phyloP scores from a whole-genome alignment of 495 filamentous ascomycete species.

The Peziza echinospora region DNA sequence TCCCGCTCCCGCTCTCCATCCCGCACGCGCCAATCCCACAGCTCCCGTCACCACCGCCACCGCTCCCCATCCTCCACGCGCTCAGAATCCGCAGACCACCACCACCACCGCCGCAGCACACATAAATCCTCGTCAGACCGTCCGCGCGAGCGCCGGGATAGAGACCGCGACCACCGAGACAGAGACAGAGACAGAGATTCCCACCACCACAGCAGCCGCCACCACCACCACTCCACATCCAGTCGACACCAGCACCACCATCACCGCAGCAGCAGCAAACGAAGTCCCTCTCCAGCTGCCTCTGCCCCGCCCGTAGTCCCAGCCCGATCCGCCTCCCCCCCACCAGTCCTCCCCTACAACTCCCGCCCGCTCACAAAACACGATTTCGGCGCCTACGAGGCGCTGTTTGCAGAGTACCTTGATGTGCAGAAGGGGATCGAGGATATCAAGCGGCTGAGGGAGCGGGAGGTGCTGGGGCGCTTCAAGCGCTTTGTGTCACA shows the following conservation, averaged over 20 bases:
- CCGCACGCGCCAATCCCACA: not conserved
- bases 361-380: slow-evolving; percentile 41
- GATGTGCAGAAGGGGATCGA: slow-evolving; percentile 70
- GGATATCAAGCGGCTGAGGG: slow-evolving; percentile 39
- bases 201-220: slow-evolving; percentile 4
- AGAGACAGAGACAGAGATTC: not conserved
- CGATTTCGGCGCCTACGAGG: slow-evolving; percentile 39
- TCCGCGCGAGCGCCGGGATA: too few relatives aligned
- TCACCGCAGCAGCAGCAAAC: slow-evolving; percentile 5
- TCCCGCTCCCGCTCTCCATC: slow-evolving; percentile 1
- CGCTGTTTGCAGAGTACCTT: slow-evolving; percentile 68
- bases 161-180: too few relatives aligned
- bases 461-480: slow-evolving; percentile 51
- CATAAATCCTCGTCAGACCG: too few relatives aligned
- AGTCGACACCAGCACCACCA: slow-evolving; percentile 2
- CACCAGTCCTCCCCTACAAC: slow-evolving; percentile 38
- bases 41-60: slow-evolving; percentile 2
- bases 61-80: not conserved
- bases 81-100: slow-evolving; percentile 1
- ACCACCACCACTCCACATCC: not conserved
- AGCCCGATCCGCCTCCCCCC: slow-evolving; percentile 4
- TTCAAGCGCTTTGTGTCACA: slow-evolving; percentile 87
- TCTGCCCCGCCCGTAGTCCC: not conserved
- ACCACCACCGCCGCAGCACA: slow-evolving; percentile 3
- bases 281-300: slow-evolving; percentile 3